Conservation (phyloP, 805 yeast genomes). For the Candida ipomoeae region DNA sequence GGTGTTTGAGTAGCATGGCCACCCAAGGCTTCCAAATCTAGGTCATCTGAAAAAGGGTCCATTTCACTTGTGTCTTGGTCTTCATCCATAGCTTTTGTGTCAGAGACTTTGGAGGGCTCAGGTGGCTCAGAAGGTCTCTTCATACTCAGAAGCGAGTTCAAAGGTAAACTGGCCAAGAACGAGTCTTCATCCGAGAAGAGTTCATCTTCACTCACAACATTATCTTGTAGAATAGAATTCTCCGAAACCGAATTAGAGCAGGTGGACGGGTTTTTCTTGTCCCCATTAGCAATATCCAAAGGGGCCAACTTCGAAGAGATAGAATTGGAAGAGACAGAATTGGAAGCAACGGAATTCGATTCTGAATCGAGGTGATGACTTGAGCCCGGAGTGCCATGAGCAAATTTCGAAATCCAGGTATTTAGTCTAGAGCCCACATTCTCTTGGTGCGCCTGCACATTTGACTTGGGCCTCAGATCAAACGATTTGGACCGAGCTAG, state of each 20-base stretch:
- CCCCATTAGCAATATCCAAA: background rate
- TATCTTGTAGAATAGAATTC: background rate
- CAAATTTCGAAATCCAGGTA: conserved; percentile 32
- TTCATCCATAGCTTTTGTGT: background rate
- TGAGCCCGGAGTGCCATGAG: conserved; percentile 3
- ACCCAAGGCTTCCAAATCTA: conserved; percentile 14
- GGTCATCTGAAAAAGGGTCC: conserved; percentile 20
- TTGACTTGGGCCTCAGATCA: conserved; percentile 16
- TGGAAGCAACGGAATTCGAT: too few species aligned
- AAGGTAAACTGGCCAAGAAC: conserved; percentile 12
- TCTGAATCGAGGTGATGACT: background rate
- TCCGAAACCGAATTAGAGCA: background rate
- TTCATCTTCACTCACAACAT: conserved; percentile 4
- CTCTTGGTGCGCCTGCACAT: conserved; percentile 5
- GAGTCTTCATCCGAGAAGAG: conserved; percentile 27
- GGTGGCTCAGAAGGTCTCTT: background rate
- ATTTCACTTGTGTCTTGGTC: conserved; percentile 7
- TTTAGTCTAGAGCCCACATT: conserved; percentile 15
- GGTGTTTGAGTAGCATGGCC: conserved; percentile 15
- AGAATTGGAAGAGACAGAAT: too few species aligned
- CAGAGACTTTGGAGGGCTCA: background rate
- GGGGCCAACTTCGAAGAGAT: background rate
- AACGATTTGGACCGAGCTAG: conserved; percentile 36
- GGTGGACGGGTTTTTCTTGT: background rate
- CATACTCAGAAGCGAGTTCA: conserved; percentile 8